A percentile compares a stretch with the other conserved stretches of the same genome.
These are phyloP conservation scores for Diaporthe australafricana DNA, from an alignment of 2,329 filamentous ascomycete species.

Conservation along the genomic window DNA sequence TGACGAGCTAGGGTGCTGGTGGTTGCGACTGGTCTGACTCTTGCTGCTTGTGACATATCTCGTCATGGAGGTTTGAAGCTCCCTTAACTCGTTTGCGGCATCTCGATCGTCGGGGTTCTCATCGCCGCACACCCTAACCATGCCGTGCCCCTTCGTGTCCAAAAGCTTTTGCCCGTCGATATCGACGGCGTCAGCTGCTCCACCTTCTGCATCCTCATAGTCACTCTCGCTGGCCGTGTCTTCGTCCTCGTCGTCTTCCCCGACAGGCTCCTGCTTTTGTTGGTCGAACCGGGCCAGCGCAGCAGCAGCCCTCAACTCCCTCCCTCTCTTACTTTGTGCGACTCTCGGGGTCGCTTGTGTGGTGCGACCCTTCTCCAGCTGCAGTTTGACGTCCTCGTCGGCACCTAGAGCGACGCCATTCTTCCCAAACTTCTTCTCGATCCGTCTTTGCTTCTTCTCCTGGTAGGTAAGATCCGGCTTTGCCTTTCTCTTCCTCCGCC, in stretches of 20 bases:
- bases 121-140: constrained; percentile 82
- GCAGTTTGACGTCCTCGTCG: constrained; percentile 73
- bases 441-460: constrained; percentile 78
- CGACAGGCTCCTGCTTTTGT: constrained; percentile 63
- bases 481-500: constrained; percentile 63
- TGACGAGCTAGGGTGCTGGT: neutral
- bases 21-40: constrained; percentile 14
- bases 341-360: constrained; percentile 76
- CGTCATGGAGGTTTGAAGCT: constrained; percentile 65
- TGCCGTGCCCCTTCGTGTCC: constrained; percentile 73
- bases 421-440: constrained; percentile 80
- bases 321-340: constrained; percentile 78
- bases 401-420: constrained; percentile 77
- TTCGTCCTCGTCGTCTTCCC: constrained; percentile 50
- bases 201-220: constrained; percentile 53
- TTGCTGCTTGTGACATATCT: constrained; percentile 25
- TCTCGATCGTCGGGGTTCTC: constrained; percentile 69
- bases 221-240: constrained; percentile 53
- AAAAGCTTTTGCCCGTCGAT: constrained; percentile 72
- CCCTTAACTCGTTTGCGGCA: constrained; percentile 72
- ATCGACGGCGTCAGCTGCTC: constrained; percentile 68
- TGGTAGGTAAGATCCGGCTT: constrained; percentile 71
- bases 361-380: constrained; percentile 75
- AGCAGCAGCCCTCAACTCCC: constrained; percentile 81
- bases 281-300: constrained; percentile 79